These are phyloP conservation scores for Chalciporus piperatus DNA, from an alignment of 768 basidiomycete genomes.

Conservation along the genomic window DNA sequence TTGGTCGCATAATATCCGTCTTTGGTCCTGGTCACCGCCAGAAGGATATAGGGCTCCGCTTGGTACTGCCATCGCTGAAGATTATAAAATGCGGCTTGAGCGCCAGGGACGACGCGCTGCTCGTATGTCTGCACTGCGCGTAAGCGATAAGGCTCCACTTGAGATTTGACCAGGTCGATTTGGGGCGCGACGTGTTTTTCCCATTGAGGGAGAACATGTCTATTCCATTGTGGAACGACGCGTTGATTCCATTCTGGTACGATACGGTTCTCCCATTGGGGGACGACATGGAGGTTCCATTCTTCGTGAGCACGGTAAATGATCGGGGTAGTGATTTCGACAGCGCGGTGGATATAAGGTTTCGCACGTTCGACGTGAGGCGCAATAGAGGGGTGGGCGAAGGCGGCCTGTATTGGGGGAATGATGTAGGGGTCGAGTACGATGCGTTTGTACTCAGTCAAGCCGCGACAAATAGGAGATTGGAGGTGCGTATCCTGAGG, in stretches of 20 bases:
- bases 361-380: conserved; percentile 46
- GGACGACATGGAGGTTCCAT: conserved; percentile 34
- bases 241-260: conserved; percentile 44
- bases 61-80: conserved; percentile 39
- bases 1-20: conserved; percentile 37
- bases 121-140: conserved; percentile 31
- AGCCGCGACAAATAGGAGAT: conserved; percentile 58
- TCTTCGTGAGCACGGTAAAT: conserved; percentile 33
- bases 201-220: conserved; percentile 34
- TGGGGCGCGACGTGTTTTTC: conserved; percentile 32
- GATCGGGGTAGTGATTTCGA: conserved; percentile 40
- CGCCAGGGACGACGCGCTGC: conserved; percentile 32
- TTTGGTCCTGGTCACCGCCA: conserved; percentile 39
- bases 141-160: conserved; percentile 32
- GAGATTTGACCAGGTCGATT: conserved; percentile 30
- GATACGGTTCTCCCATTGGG: conserved; percentile 43
- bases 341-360: conserved; percentile 48
- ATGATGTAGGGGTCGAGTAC: conserved; percentile 71
- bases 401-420: conserved; percentile 50
- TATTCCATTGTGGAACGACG: conserved; percentile 35
- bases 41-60: conserved; percentile 38
- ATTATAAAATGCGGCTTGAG: conserved; percentile 28
- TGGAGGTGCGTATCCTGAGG: conserved; percentile 43
- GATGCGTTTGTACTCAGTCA: conserved; percentile 56
- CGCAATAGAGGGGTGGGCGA: conserved; percentile 51